These are phyloP conservation scores for Musa balbisiana DNA, from an alignment of 202 grass and related monocot species.

Conservation along the genomic window DNA sequence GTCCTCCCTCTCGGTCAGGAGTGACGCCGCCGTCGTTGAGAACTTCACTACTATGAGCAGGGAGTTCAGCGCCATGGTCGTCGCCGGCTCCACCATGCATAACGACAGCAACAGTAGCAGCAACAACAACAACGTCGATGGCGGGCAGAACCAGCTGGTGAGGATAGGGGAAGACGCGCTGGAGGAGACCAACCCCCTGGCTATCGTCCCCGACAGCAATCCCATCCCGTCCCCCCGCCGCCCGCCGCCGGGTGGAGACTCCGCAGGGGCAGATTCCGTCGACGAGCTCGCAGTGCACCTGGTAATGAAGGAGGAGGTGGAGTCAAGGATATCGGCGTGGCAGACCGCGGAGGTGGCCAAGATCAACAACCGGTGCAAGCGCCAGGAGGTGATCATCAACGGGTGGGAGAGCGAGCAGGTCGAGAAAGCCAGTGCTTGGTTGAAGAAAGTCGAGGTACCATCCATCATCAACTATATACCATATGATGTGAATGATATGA, in stretches of 20 bases:
- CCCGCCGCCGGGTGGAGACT: not conserved
- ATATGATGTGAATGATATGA: too few relatives aligned
- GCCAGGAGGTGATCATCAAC: conserved; percentile 12
- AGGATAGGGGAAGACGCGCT: not conserved
- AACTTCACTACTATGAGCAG: not conserved
- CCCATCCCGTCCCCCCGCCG: conserved; percentile 1
- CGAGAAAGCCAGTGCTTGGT: not conserved
- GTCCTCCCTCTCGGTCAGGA: not conserved
- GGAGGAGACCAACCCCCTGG: conserved; percentile 17
- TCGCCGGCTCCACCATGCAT: not conserved
- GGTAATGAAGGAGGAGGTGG: conserved; percentile 18
- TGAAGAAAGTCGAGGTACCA: conserved; percentile 16
- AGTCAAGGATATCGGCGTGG: conserved; percentile 16
- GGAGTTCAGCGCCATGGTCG: conserved; percentile 8
- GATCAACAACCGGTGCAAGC: conserved; percentile 10
- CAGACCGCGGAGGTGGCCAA: conserved; percentile 14
- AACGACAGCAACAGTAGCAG: not conserved
- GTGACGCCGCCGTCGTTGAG: too few relatives aligned
- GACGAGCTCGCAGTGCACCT: not conserved
- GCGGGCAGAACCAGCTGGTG: too few relatives aligned
- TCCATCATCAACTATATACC: not conserved
- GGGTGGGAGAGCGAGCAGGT: conserved; percentile 20
- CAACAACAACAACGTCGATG: not conserved
- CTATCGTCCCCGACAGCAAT: conserved; percentile 7
- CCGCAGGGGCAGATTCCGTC: too few relatives aligned